Evolutionary conservation across 2,329 filamentous ascomycete species (phyloP).

Genomic region (Tolypocladium inflatum): DNA sequence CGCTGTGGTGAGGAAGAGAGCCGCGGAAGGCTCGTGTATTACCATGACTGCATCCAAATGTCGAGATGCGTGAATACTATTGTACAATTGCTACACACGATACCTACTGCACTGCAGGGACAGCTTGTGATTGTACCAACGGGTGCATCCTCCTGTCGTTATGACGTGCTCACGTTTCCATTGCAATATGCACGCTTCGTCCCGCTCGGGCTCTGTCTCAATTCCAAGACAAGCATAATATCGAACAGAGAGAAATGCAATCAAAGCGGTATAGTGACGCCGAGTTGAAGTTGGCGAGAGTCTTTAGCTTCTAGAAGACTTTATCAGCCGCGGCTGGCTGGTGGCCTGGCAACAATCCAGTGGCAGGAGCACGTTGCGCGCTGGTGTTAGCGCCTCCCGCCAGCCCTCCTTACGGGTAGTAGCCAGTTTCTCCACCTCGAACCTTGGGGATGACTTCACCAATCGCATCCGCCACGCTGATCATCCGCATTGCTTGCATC

Average conservation of each 20-base stretch:
- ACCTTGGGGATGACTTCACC: constrained; percentile 20
- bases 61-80: neutral
- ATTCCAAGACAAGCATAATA: neutral
- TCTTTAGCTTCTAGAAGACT: neutral
- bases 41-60: neutral
- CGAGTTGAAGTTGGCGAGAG: neutral
- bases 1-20: constrained; percentile 19
- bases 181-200: neutral
- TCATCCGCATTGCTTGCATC: constrained; percentile 14
- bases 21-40: neutral
- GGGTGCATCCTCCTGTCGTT: neutral
- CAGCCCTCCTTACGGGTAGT: neutral
- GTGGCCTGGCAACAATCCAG: neutral
- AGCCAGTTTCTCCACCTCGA: constrained; percentile 9
- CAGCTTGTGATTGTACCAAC: neutral
- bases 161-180: neutral
- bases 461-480: constrained; percentile 7
- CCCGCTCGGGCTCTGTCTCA: neutral
- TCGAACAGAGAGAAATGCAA: neutral
- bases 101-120: neutral
- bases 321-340: neutral
- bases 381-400: neutral
- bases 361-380: neutral
- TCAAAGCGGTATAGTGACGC: too few relatives aligned
- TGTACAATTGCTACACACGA: neutral